These are phyloP conservation scores for Chaetomium olivaceum DNA, from an alignment of 2,329 filamentous ascomycete genomes.

Conservation along the genomic window DNA sequence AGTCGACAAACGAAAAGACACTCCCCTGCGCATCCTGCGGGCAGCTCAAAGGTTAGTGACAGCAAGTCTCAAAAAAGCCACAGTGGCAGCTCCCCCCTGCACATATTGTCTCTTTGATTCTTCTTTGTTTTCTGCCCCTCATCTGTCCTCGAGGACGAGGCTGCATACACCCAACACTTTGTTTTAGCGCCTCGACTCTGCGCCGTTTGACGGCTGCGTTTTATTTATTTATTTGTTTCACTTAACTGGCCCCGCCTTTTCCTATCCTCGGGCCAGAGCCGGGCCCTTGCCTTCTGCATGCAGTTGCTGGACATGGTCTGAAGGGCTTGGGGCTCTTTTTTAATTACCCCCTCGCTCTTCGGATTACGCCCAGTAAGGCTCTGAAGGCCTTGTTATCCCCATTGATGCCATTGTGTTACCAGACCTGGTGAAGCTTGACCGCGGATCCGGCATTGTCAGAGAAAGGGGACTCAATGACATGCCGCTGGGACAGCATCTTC, in stretches of 20 bases:
- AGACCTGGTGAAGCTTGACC: slow-evolving; percentile 1
- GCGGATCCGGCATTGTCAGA: not conserved
- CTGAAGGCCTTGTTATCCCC: not conserved
- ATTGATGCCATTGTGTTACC: not conserved
- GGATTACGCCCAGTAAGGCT: not conserved
- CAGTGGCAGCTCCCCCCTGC: slow-evolving; percentile 23
- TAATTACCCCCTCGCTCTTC: not conserved
- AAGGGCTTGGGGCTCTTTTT: slow-evolving; percentile 8
- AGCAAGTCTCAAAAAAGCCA: slow-evolving; percentile 25
- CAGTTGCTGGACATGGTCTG: slow-evolving; percentile 23
- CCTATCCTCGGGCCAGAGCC: slow-evolving; percentile 23
- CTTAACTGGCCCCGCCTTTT: slow-evolving; percentile 21
- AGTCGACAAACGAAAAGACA: slow-evolving; percentile 14
- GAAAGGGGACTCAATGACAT: slow-evolving; percentile 4
- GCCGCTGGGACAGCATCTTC: not conserved
- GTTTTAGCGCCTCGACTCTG: slow-evolving; percentile 7
- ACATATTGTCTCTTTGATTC: slow-evolving; percentile 1
- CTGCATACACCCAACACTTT: slow-evolving; percentile 14
- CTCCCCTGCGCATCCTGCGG: slow-evolving; percentile 20
- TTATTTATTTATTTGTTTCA: slow-evolving; percentile 8
- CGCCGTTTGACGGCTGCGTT: slow-evolving; percentile 21
- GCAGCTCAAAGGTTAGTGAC: slow-evolving; percentile 29
- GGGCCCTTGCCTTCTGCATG: slow-evolving; percentile 20
- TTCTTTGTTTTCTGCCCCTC: slow-evolving; percentile 8
- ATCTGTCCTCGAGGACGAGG: slow-evolving; percentile 17